These are phyloP conservation scores for Kwoniella shivajii DNA, from an alignment of 1,284 basidiomycete genomes.

Conservation along the genomic window DNA sequence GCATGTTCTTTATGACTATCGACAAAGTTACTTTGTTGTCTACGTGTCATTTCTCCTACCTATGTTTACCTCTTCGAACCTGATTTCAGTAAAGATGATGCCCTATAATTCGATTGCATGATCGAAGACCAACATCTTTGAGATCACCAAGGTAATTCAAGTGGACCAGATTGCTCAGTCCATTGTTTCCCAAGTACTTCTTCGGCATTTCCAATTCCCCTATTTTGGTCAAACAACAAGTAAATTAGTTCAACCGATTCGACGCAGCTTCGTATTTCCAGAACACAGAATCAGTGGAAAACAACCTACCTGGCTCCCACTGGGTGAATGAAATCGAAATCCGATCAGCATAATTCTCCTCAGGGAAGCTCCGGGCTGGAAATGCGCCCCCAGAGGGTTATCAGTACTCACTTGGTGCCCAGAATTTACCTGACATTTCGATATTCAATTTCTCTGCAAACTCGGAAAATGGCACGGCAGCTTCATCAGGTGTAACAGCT, in stretches of 20 bases:
- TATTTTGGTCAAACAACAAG: neutral
- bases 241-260: neutral
- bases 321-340: neutral
- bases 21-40: no score
- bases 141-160: constrained; percentile 56
- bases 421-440: constrained; percentile 56
- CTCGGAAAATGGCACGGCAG: constrained; percentile 54
- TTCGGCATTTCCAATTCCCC: constrained; percentile 58
- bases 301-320: constrained; percentile 26
- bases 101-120: no score
- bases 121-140: no score
- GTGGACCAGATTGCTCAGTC: constrained; percentile 52
- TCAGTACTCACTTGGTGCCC: constrained; percentile 56
- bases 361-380: no score
- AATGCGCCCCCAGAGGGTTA: neutral
- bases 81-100: no score
- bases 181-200: constrained; percentile 55
- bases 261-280: no score
- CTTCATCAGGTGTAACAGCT: constrained; percentile 57
- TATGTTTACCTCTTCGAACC: no score
- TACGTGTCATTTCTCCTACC: no score
- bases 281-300: neutral
- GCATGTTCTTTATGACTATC: no score
- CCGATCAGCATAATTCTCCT: neutral
- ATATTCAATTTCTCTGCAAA: constrained; percentile 54